These are phyloP conservation scores for Boletus reticulatus DNA, from an alignment of 768 basidiomycete species.

Conservation along the genomic window DNA sequence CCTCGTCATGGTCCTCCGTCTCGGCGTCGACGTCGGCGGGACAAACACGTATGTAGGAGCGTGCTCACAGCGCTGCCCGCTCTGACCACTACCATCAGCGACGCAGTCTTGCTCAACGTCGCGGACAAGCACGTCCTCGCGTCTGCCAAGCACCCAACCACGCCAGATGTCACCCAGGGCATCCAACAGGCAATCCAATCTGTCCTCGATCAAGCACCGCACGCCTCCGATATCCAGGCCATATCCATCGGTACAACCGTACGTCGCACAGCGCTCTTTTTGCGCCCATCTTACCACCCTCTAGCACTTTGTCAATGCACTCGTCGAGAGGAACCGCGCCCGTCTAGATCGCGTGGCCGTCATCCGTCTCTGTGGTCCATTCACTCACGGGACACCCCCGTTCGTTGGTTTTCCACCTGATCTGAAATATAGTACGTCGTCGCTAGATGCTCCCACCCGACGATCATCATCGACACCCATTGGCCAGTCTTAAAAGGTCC, in stretches of 20 bases:
- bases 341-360: constrained; percentile 61
- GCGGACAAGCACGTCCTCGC: constrained; percentile 22
- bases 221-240: constrained; percentile 41
- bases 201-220: constrained; percentile 39
- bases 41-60: constrained; percentile 28
- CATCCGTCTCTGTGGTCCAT: constrained; percentile 59
- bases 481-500: constrained; percentile 28
- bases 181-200: constrained; percentile 51
- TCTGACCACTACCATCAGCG: constrained; percentile 20
- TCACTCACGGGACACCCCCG: constrained; percentile 55
- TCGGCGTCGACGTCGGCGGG: constrained; percentile 36
- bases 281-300: background rate
- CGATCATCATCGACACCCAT: background rate
- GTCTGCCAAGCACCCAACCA: constrained; percentile 50
- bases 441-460: background rate
- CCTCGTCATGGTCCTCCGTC: constrained; percentile 8
- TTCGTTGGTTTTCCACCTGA: constrained; percentile 50
- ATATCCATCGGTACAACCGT: constrained; percentile 64
- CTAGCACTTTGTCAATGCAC: constrained; percentile 56
- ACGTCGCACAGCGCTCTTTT: constrained; percentile 1
- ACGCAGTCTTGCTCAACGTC: constrained; percentile 27
- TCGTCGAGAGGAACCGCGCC: constrained; percentile 53
- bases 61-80: no score
- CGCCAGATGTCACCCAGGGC: constrained; percentile 54
- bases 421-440: constrained; percentile 29